Evolutionary conservation across 192 early-diverging fungal genomes (phyloP).

Genomic region (Jimgerdemannia flammicorona): DNA sequence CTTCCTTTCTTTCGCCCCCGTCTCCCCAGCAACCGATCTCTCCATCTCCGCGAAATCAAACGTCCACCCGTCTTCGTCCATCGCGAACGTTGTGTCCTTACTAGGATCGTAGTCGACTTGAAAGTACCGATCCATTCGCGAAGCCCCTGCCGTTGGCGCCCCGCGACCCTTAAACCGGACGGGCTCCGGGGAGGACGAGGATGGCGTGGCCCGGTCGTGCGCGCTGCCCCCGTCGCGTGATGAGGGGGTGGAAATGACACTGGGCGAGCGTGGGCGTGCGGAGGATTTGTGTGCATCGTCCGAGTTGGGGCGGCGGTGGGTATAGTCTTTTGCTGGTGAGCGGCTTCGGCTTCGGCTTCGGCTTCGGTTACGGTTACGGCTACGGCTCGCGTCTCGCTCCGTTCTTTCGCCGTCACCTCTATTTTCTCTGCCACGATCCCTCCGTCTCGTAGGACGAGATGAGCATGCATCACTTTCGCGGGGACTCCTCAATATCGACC

Average conservation of each 20-base stretch:
- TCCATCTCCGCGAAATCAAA: background rate
- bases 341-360: background rate
- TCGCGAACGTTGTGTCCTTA: conserved; percentile 26
- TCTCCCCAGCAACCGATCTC: conserved; percentile 12
- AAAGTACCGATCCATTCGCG: conserved; percentile 60
- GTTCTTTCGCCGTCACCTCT: no score
- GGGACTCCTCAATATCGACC: background rate
- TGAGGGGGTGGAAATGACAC: background rate
- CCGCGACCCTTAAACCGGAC: conserved; percentile 26
- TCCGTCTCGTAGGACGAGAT: no score
- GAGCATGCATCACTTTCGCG: no score
- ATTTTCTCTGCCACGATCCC: no score
- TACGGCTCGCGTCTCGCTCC: no score
- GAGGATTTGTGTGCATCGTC: no score
- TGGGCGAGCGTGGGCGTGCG: background rate
- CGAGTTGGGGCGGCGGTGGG: no score
- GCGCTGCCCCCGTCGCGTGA: background rate
- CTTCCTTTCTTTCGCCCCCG: conserved; percentile 23
- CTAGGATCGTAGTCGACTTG: conserved; percentile 43
- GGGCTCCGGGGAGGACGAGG: background rate
- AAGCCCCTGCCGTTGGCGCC: conserved; percentile 29
- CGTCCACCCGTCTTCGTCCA: conserved; percentile 15
- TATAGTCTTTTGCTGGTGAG: no score
- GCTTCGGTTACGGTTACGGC: background rate
- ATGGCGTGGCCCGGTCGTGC: background rate